Percentiles rank a stretch among this genome's conserved stretches.
phyloP scores from a whole-genome alignment of 163 green algal species.

The Scenedesmus sp. region DNA sequence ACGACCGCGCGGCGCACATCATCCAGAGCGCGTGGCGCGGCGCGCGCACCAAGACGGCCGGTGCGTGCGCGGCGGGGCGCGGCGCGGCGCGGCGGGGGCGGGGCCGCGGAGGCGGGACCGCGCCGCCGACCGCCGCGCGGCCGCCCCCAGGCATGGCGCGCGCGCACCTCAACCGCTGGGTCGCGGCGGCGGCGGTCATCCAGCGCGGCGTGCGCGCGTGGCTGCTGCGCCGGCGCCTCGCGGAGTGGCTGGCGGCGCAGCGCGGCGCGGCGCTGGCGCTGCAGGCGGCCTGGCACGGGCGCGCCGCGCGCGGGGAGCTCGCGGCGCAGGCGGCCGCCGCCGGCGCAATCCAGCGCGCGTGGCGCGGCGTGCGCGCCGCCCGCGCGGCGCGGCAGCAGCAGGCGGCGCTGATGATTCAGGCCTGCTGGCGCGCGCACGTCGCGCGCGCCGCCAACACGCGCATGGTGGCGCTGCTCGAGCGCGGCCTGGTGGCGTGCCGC shows the following conservation, averaged over 20 bases:
- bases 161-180: constrained; percentile 50
- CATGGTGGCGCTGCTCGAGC: constrained; percentile 15
- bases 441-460: constrained; percentile 1
- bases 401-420: constrained; percentile 52
- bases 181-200: constrained; percentile 59
- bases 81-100: too few species aligned
- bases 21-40: constrained; percentile 56
- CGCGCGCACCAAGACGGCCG: background rate
- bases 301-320: constrained; percentile 27
- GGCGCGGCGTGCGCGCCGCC: background rate
- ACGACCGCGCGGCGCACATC: constrained; percentile 75
- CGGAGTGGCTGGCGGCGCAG: background rate
- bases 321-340: background rate
- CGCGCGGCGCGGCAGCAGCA: background rate
- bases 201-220: constrained; percentile 51
- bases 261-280: constrained; percentile 2
- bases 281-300: constrained; percentile 57
- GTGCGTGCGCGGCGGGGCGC: too few species aligned
- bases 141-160: constrained; percentile 24
- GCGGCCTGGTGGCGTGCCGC: background rate
- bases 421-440: constrained; percentile 43
- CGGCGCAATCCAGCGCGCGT: constrained; percentile 9
- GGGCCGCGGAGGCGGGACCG: too few species aligned
- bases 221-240: constrained; percentile 41
- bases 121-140: too few species aligned